Evolutionary conservation across 768 basidiomycete genomes (phyloP), one percentile per base, ranked within the genome.

Genomic region (Termitomyces sp.): DNA sequence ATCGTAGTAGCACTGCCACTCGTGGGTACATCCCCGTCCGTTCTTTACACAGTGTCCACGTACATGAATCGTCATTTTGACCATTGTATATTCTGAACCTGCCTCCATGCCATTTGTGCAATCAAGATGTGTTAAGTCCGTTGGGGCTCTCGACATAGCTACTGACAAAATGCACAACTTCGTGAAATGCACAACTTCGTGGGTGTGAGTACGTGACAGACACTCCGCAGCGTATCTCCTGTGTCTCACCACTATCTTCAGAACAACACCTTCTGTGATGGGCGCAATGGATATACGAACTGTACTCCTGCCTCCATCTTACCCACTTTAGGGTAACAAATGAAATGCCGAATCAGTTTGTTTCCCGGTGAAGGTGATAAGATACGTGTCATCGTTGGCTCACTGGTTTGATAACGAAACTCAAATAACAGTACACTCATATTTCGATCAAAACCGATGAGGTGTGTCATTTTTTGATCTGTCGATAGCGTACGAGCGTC

Each of bases 261-360:
- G 68, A 1, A 67, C 72, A 5, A 77, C 78, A 67, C 11, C 61
- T 85, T 10, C 68, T 87, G 13, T 75, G 81, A 18, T 79, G 74
- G 66, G 60, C 76, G 6, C 84, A 84, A 63, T 88, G 86, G 86
- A 59, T 76, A 10, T 85, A 84, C 59, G 85, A 88, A 60, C 84
- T 87, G 56, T 76, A 77, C 51, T 79, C 80, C 7, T 55, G 64
- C 2, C 64, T 85, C 41, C 28, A n/a, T n/a, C n/a, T n/a, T n/a
- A n/a, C n/a, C n/a, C n/a, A n/a, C n/a, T n/a, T n/a, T 28, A 28
- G 28, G 32, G 18, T 40, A 6, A 40, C 38, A 40, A n/a, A n/a
- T 16, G 14, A 14, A 38, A 38, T 5, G 36, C 36, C 3, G 14
- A 18, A 40, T 3, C 5, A n/a, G 7, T 18, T 40, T 7, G 18